These are phyloP conservation scores for Lasiodiplodia theobromae DNA, from an alignment of 2,329 filamentous ascomycete genomes.

Conservation along the genomic window DNA sequence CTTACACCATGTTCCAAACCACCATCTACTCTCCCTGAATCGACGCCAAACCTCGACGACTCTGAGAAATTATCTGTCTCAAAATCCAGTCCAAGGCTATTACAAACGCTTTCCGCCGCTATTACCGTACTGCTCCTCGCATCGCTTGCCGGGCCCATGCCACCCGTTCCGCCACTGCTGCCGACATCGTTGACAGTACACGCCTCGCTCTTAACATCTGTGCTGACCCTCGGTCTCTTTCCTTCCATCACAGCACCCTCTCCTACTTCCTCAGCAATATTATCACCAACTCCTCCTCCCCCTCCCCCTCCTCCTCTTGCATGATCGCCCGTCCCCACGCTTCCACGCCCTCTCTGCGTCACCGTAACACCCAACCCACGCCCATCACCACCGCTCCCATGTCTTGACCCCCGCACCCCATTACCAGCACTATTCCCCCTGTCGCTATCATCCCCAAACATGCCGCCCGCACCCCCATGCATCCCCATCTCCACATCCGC, in stretches of 20 bases:
- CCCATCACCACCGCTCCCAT: neutral
- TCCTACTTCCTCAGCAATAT: neutral
- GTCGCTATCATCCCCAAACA: neutral
- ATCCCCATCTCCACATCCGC: neutral
- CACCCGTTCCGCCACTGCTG: neutral
- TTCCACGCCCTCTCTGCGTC: no score
- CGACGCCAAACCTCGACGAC: neutral
- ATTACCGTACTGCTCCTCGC: constrained; percentile 13
- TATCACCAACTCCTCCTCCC: neutral
- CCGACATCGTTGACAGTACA: neutral
- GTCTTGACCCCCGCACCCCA: neutral
- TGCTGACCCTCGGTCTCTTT: neutral
- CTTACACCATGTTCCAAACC: no score
- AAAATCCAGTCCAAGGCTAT: neutral
- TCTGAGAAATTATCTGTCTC: neutral
- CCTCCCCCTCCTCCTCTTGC: neutral
- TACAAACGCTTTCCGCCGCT: neutral
- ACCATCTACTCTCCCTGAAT: neutral
- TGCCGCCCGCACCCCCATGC: neutral
- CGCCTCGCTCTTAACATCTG: neutral
- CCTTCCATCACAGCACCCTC: neutral
- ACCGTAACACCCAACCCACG: neutral
- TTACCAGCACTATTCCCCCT: neutral
- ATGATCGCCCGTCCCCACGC: no score
- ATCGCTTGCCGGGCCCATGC: neutral